A percentile compares a stretch with the other conserved stretches of the same genome.
Evolutionary conservation across 2,329 filamentous ascomycete species (phyloP).

Genomic region (Cytospora paraplurivora): DNA sequence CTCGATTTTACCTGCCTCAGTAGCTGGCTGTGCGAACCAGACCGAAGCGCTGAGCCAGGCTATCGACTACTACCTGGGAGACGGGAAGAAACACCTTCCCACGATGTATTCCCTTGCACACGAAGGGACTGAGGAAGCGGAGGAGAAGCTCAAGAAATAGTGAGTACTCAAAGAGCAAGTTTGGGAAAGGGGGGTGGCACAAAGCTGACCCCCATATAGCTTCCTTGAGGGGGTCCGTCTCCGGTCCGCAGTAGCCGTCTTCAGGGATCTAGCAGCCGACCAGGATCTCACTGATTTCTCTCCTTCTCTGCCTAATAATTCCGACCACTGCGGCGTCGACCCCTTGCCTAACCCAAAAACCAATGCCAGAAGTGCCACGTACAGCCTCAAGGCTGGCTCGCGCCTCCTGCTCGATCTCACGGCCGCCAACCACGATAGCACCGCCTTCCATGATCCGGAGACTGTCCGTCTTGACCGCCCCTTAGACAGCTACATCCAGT

Average conservation of each 20-base stretch:
- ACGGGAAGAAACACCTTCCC: constrained; percentile 51
- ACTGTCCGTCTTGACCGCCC: constrained; percentile 53
- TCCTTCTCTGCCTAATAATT: constrained; percentile 31
- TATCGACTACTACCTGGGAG: constrained; percentile 60
- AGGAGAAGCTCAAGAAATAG: constrained; percentile 46
- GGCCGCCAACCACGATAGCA: constrained; percentile 49
- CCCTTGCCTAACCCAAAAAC: constrained; percentile 31
- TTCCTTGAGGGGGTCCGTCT: constrained; percentile 57
- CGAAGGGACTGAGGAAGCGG: constrained; percentile 51
- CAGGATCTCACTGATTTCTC: constrained; percentile 35
- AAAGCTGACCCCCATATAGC: constrained; percentile 44
- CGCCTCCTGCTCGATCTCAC: constrained; percentile 55
- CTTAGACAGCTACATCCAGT: constrained; percentile 53
- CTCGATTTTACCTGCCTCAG: constrained; percentile 58
- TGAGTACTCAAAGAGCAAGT: constrained; percentile 31
- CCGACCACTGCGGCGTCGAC: constrained; percentile 28
- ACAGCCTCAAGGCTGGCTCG: constrained; percentile 24
- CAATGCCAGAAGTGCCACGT: constrained; percentile 33
- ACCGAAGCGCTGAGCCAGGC: constrained; percentile 59
- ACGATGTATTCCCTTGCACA: constrained; percentile 56
- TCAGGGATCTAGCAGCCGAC: constrained; percentile 46
- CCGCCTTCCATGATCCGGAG: constrained; percentile 51
- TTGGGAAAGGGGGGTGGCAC: not conserved
- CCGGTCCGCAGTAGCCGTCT: constrained; percentile 53
- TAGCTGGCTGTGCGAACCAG: constrained; percentile 60